Evolutionary conservation across 768 basidiomycete genomes (phyloP), one percentile per base, ranked within the genome.

Genomic region (button mushroom (Agaricus bisporus)): DNA sequence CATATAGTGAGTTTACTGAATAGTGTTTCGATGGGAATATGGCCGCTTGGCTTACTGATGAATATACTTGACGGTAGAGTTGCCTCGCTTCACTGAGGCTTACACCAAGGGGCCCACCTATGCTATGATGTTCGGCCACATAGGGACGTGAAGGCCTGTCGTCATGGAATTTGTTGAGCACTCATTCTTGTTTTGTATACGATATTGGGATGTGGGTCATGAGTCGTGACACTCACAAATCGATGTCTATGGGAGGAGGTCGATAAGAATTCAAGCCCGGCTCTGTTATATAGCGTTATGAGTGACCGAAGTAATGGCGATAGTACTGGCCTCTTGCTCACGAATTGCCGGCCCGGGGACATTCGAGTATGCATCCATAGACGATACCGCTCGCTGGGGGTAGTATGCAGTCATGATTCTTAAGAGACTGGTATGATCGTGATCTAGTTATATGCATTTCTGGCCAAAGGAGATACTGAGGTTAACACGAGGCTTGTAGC

Each of bases 41-140:
- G 37, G 39, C 15, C 37, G 47, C 26, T 17, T 48, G 41, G 47
- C 74, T 62, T 58, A 85, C 85, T 55, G 79, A 57, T 45, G 79
- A 79, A 62, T 89, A 91, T 5, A 81, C 80, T 18, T 79, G 78
- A 48, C 75, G 72, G 65, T 90, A 85, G 79, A 78, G 86, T 54
- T 78, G 73, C 28, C 71, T 71, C 1, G 88, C 86, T 61, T 88
- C 85, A 54, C 81, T 66, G 18, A 74, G 65, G 22, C 81, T 80
- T 17, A 81, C 75, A 39, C 82, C 82, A 58, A 71, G 26, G 29
- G 45, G 60, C 6, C 66, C 69, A 32, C 63, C 63, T 25, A 59
- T 57, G 41, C 64, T 54, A 22, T 64, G 74, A 32, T 74, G 68
- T 50, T 69, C 70, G 74, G 74, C 79, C 0, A 76, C 78, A 65